Conservation (phyloP, 2,329 filamentous ascomycete genomes). For the Sclerotinia spermophila region DNA sequence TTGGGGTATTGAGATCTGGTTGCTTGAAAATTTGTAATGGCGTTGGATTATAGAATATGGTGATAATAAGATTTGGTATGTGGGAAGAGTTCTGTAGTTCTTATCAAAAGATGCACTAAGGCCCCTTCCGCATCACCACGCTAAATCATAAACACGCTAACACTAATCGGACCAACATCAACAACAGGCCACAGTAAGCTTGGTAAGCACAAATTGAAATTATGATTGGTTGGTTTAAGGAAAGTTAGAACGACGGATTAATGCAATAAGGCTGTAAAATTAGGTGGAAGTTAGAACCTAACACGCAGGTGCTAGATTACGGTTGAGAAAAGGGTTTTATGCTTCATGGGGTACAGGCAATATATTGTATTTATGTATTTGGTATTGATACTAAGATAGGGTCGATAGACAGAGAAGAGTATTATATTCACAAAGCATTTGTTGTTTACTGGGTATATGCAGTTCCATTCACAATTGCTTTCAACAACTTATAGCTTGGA, state of each 20-base stretch:
- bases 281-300: neutral
- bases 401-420: neutral
- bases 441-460: neutral
- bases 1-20: neutral
- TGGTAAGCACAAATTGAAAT: neutral
- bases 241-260: neutral
- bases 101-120: constrained; percentile 29
- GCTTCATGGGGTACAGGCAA: neutral
- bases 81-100: constrained; percentile 18
- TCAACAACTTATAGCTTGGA: neutral
- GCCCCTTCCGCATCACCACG: constrained; percentile 32
- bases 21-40: constrained; percentile 4
- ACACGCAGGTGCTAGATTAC: neutral
- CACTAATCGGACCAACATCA: constrained; percentile 16
- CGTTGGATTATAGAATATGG: constrained; percentile 9
- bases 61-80: constrained; percentile 19
- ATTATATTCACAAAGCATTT: neutral
- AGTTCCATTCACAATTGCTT: neutral
- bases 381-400: neutral
- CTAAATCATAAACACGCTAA: constrained; percentile 24
- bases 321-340: neutral
- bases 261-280: neutral
- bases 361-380: neutral
- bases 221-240: neutral
- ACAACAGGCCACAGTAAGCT: neutral